Conservation (phyloP, 768 basidiomycete species). For the Jaapia argillacea region DNA sequence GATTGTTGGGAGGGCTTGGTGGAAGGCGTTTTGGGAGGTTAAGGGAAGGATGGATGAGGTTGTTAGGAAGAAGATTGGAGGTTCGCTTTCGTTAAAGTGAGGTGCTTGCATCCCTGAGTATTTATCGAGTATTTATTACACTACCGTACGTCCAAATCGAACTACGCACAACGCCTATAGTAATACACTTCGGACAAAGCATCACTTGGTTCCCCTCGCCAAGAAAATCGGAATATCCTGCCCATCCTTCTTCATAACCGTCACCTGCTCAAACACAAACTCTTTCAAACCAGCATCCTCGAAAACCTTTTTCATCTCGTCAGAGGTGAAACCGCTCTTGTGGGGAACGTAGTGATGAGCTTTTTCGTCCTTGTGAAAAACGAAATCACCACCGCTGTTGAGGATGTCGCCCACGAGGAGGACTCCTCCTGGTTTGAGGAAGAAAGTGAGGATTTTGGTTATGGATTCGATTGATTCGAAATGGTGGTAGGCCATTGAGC, state of each 20-base stretch:
- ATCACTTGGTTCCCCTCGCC: background rate
- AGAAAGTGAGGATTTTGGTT: slow-evolving; percentile 41
- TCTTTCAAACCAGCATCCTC: slow-evolving; percentile 40
- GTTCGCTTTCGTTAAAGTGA: slow-evolving; percentile 52
- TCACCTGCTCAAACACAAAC: slow-evolving; percentile 27
- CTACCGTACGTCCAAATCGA: no score
- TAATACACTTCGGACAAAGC: no score
- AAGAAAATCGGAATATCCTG: background rate
- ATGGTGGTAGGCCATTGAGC: slow-evolving; percentile 56
- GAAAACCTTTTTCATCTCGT: slow-evolving; percentile 38
- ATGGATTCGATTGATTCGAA: slow-evolving; percentile 36
- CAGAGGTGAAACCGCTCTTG: slow-evolving; percentile 39
- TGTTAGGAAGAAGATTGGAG: slow-evolving; percentile 62
- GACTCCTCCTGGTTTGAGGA: slow-evolving; percentile 52
- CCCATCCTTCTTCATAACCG: slow-evolving; percentile 1
- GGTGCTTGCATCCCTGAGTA: background rate
- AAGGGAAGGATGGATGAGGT: slow-evolving; percentile 59
- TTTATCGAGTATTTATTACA: no score
- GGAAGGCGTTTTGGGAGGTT: slow-evolving; percentile 65
- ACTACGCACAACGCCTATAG: no score
- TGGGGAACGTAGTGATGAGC: slow-evolving; percentile 44
- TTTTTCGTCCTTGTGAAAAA: slow-evolving; percentile 19
- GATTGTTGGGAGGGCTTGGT: slow-evolving; percentile 63
- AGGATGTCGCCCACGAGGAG: slow-evolving; percentile 51
- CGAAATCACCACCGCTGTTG: slow-evolving; percentile 20